Base-by-base conservation (phyloP, 352 stramenopile genomes). In the Phytophthora ramorum region DNA sequence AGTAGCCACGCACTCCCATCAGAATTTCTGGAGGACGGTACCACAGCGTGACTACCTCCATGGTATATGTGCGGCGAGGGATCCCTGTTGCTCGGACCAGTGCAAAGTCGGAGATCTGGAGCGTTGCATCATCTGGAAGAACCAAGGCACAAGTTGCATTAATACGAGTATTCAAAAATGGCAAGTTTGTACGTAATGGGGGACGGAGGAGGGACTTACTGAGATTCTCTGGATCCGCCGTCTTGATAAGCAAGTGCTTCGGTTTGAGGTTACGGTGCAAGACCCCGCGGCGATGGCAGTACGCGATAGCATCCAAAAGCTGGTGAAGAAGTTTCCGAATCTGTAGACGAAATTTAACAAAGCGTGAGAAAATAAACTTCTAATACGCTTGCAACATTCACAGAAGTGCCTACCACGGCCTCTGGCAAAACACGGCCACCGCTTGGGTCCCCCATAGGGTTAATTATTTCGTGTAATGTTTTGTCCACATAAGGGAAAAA, bases 401-500 rank as follows among this genome's bases (percentile, higher is more conserved):
- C 17, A 49, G 22, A 26, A 54, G 30, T 48, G 8, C 85, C 12
- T 78, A 93, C 85, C 67, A 92, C 82, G 70, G 67, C 66, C 44
- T 96, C 87, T 9, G 87, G 79, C 14, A 97, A 54, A 1, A 92
- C 77, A 28, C 87, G 78, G 7, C 90, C 90, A 16, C 90, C 88
- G 49, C 77, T 91, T 9, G 87, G 87, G 43, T 96, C 89, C 6
- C 87, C 89, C 1, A 85, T 94, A 1, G 91, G 91, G 63, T 97
- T 97, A 58, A 97, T 95, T 57, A 96, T 84, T 69, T 97, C 91
- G 57, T 96, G 91, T 17, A 97, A 63, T 3, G 89, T 97, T 66
- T 96, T 92, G 69, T 96, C 91, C 20, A 97, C 89, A 58, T 90
- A 97, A 35, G 85, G 83, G 58, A 97, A 97, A 69, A 97, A 97